Evolutionary conservation across 805 yeast species (phyloP).

Genomic region (Ogataea nitratoaversa): DNA sequence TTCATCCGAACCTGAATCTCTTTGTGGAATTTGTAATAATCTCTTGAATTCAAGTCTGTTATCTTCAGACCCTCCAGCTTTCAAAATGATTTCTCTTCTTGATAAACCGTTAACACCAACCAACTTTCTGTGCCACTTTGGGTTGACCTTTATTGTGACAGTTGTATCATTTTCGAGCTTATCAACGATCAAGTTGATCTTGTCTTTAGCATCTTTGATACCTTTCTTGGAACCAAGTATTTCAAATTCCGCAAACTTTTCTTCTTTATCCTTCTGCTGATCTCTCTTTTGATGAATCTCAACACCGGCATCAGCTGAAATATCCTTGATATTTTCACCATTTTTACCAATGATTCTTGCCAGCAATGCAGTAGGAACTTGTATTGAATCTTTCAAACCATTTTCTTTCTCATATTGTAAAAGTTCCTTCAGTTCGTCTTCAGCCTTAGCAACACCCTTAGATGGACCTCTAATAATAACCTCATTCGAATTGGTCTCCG

Average conservation of each 20-base stretch:
- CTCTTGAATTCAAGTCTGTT: slow-evolving; percentile 44
- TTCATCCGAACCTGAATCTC: slow-evolving; percentile 51
- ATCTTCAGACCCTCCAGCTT: slow-evolving; percentile 71
- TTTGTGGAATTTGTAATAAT: slow-evolving; percentile 66
- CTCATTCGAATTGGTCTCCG: slow-evolving; percentile 50
- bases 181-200: slow-evolving; percentile 57
- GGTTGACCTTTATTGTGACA: slow-evolving; percentile 60
- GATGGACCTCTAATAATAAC: slow-evolving; percentile 84
- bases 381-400: slow-evolving; percentile 60
- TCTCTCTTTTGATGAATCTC: slow-evolving; percentile 45
- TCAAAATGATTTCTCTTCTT: slow-evolving; percentile 65
- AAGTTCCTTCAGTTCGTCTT: slow-evolving; percentile 78
- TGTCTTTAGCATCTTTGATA: slow-evolving; percentile 65
- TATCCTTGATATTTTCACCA: slow-evolving; percentile 79
- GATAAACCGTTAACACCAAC: slow-evolving; percentile 77
- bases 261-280: slow-evolving; percentile 39
- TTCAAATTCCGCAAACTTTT: slow-evolving; percentile 57
- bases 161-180: slow-evolving; percentile 61
- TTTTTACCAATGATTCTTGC: slow-evolving; percentile 85
- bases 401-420: slow-evolving; percentile 84
- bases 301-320: slow-evolving; percentile 65
- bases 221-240: slow-evolving; percentile 76
- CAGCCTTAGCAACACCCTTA: slow-evolving; percentile 77
- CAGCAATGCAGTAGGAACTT: slow-evolving; percentile 70
- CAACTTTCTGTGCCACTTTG: slow-evolving; percentile 67